Conservation (phyloP, 139 green algal species). For the Eudorina sp. region DNA sequence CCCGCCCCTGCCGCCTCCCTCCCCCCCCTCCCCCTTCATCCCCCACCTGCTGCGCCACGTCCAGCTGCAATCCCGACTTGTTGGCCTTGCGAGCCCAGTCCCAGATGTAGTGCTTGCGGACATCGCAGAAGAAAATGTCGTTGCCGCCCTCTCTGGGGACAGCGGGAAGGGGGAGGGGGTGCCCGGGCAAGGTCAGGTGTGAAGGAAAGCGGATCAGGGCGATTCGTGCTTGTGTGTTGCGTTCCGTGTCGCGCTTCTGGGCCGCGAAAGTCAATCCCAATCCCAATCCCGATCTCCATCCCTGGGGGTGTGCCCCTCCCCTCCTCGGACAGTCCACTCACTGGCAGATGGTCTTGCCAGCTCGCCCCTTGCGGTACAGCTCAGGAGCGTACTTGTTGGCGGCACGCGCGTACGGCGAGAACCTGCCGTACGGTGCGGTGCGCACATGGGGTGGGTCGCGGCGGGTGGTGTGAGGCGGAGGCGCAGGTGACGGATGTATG, state of each 20-base stretch:
- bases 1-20: background rate
- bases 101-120: conserved; percentile 45
- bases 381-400: conserved; percentile 27
- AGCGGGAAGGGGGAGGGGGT: background rate
- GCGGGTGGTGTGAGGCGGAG: no score
- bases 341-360: conserved; percentile 26
- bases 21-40: background rate
- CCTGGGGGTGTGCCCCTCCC: no score
- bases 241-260: no score
- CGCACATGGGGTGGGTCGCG: no score
- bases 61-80: background rate
- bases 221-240: no score
- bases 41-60: conserved; percentile 46
- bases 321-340: background rate
- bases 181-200: no score
- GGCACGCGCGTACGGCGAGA: conserved; percentile 19
- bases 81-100: conserved; percentile 9
- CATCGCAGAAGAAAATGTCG: conserved; percentile 28
- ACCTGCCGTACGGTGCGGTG: conserved; percentile 7
- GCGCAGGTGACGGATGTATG: no score
- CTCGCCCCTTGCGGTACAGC: conserved; percentile 15
- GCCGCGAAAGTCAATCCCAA: background rate
- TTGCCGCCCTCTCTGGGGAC: background rate
- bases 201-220: no score
- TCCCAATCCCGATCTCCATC: background rate